Evolutionary conservation across 192 early-diverging fungal genomes (phyloP), one percentile per base, ranked within the genome.

Genomic region (Kickxella alabastrina): DNA sequence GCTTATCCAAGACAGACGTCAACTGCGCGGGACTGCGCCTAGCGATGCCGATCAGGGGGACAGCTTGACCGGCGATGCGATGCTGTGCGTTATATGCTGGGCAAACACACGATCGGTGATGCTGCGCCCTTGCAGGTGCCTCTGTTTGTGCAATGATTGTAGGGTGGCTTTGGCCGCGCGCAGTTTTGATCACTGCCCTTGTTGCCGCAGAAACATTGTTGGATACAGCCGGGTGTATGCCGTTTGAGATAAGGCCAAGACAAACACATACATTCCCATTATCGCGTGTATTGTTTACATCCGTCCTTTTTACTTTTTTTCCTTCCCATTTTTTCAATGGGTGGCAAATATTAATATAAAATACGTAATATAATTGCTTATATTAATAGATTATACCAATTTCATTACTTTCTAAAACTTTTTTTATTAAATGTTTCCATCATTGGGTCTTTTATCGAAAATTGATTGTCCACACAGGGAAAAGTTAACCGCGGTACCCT

Each of bases 141-240:
- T 76, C 48, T 76, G 65, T 32, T 40, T 76, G 35, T 76, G 73
- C 54, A 68, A 76, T 21, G 73, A 76, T 12, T 76, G 73, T 31
- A 65, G 73, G 1, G 22, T 38, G 19, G 62, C 73, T 7, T 47
- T 76, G 41, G 73, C 54, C 0, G 57, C 59, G 12, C 65, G 73
- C 17, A 56, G 41, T 28, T 76, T 76, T 65, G 73, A 64, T 43
- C 73, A 68, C 27, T 76, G 73, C 17, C 73, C 73, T 18, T 76
- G 73, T 35, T 76, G 73, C 37, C 65, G 73, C 19, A 52, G 65
- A 18, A 14, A 42, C 23, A 65, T 76, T 34, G 49, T 31, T 28
- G 73, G 65, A 5, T 76, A 68, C 36, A 76, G 73, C 32, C 65
- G 73, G 10, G 73, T 76, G 3, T 76, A 61, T 46, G 62, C 73